phyloP scores from a whole-genome alignment of 129 eudicot genomes.

The Apium graveolens region DNA sequence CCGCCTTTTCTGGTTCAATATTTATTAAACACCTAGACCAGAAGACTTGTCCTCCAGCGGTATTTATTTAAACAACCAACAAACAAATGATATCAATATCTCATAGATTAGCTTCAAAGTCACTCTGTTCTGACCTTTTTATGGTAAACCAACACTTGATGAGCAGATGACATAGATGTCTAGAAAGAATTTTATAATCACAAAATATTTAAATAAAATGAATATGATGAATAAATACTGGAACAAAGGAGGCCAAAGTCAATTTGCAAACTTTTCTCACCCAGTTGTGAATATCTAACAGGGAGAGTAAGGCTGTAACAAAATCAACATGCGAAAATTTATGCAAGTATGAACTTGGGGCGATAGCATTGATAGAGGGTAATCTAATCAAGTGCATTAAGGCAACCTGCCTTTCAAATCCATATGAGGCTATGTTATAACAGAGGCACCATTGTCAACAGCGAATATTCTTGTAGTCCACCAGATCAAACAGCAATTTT shows the following conservation, averaged over 20 bases:
- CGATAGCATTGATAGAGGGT: neutral
- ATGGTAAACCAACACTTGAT: neutral
- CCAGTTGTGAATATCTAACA: neutral
- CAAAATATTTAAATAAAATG: neutral
- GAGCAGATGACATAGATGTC: neutral
- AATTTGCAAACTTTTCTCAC: neutral
- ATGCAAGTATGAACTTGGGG: neutral
- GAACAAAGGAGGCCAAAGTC: neutral
- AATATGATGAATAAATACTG: conserved; percentile 1
- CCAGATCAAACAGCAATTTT: neutral
- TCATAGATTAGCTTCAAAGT: no score
- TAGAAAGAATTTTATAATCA: neutral
- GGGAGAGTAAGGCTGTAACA: neutral
- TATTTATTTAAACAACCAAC: no score
- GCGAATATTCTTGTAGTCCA: neutral
- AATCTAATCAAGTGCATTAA: neutral
- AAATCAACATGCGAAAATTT: neutral
- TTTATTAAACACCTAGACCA: no score
- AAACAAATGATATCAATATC: no score
- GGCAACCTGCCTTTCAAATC: neutral
- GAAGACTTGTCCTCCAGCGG: no score
- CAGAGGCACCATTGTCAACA: neutral
- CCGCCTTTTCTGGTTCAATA: no score
- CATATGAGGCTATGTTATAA: neutral
- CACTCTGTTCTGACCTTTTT: no score